Base-by-base conservation (phyloP, 257 asterid genomes). In the Penstemon davidsonii region DNA sequence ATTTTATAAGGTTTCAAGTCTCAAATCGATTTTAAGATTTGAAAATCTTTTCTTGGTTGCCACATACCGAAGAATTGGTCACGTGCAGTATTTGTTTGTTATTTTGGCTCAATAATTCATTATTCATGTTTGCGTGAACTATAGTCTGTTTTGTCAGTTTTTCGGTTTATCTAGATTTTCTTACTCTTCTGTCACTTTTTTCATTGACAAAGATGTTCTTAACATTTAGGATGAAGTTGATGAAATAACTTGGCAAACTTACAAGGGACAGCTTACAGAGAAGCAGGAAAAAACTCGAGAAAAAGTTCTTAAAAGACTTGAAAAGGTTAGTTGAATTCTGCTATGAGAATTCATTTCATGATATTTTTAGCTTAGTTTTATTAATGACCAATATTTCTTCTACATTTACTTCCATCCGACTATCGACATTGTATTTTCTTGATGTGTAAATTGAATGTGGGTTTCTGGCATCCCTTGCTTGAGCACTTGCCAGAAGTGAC, bases 221-320 rank as follows among this genome's bases (percentile, higher is more conserved):
- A 12, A 55, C 59, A 11, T 74, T 38, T 67, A 92, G 98, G 98
- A 88, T 19, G 98, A 86, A 41, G 81, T 74, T 76, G 98, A 88
- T n/a, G 98, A 90, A 79, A 85, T 92, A 75, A 92, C 97, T 13
- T 92, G 98, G 98, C 97, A 92, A 84, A 92, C 85, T 71, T 90
- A 79, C 88, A 92, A 92, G 82, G 98, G 97, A 38, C 93, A 84
- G 75, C 95, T 92, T 11, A 92, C 98, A 1, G 98, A 92, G 82
- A 92, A 92, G 85, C 98, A 92, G 84, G 95, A 86, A 78, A 92
- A 92, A 83, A 92, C 98, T 43, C 92, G 96, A 53, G 98, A 88
- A 8, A 92, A 92, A 86, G 97, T 92, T 64, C 53, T 87, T 52
- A 92, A 92, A 79, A 86, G 97, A 76, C 97, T 89, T 69, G 97